Conservation (phyloP, 2,329 filamentous ascomycete genomes). For the Volutella citrinella region DNA sequence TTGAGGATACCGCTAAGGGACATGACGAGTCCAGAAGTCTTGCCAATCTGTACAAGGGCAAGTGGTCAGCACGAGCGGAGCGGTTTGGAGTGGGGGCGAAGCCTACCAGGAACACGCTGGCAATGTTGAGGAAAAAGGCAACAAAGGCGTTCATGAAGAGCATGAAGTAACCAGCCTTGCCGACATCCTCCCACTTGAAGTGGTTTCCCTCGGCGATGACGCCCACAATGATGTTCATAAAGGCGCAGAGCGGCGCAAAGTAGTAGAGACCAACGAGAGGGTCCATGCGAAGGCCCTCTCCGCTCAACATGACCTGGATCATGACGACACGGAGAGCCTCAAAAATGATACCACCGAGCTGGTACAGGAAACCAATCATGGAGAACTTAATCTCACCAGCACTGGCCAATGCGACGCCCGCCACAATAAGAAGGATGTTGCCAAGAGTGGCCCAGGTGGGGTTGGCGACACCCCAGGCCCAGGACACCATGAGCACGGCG, state of each 20-base stretch:
- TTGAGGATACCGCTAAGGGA: slow-evolving; percentile 85
- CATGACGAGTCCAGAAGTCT: slow-evolving; percentile 82
- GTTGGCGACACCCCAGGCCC: slow-evolving; percentile 52
- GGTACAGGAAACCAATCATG: slow-evolving; percentile 63
- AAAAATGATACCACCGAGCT: slow-evolving; percentile 73
- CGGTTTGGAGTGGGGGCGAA: background rate
- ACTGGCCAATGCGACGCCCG: slow-evolving; percentile 51
- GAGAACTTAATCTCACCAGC: slow-evolving; percentile 68
- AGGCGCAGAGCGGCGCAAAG: slow-evolving; percentile 79
- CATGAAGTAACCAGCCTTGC: slow-evolving; percentile 60
- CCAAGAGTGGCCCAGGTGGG: slow-evolving; percentile 42
- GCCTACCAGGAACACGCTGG: slow-evolving; percentile 80
- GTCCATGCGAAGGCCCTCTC: slow-evolving; percentile 79
- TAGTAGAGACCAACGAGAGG: slow-evolving; percentile 87
- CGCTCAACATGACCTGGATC: slow-evolving; percentile 79
- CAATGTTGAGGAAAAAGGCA: slow-evolving; percentile 78
- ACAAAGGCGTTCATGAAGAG: slow-evolving; percentile 72
- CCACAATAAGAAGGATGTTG: slow-evolving; percentile 51
- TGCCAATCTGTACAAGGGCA: slow-evolving; percentile 63
- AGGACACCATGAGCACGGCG: slow-evolving; percentile 63
- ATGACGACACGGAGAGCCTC: slow-evolving; percentile 81
- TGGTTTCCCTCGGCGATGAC: slow-evolving; percentile 65
- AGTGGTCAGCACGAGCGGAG: slow-evolving; percentile 9
- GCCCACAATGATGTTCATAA: slow-evolving; percentile 73
- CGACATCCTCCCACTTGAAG: slow-evolving; percentile 65